These are phyloP conservation scores for Bauhinia variegata DNA, from an alignment of 306 rosid genomes.

Conservation along the genomic window DNA sequence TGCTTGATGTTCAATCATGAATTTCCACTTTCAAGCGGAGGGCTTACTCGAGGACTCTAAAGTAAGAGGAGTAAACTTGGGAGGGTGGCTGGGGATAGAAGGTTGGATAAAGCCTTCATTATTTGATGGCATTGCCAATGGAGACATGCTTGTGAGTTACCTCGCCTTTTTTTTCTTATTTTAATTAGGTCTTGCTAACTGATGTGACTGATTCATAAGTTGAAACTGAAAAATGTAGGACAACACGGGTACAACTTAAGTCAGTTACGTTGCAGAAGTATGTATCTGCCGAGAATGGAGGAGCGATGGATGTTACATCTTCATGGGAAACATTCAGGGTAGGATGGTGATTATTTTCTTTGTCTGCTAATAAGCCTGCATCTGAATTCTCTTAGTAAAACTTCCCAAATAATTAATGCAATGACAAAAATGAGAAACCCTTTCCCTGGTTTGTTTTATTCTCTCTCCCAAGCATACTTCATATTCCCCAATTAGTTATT, in stretches of 20 bases:
- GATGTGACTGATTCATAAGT: slow-evolving; percentile 24
- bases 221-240: slow-evolving; percentile 59
- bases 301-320: slow-evolving; percentile 77
- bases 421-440: not conserved
- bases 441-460: not conserved
- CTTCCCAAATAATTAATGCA: slow-evolving; percentile 13
- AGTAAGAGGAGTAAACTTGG: slow-evolving; percentile 89
- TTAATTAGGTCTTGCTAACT: not conserved
- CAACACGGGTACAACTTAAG: slow-evolving; percentile 73
- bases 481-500: too few species aligned
- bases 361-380: slow-evolving; percentile 11
- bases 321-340: slow-evolving; percentile 93
- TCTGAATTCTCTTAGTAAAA: not conserved
- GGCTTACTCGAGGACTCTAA: slow-evolving; percentile 67
- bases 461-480: not conserved
- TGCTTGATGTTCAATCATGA: slow-evolving; percentile 10
- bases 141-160: slow-evolving; percentile 85
- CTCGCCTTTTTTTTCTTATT: slow-evolving; percentile 23
- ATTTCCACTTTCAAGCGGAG: slow-evolving; percentile 58
- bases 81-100: slow-evolving; percentile 93
- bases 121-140: slow-evolving; percentile 91
- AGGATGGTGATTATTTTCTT: slow-evolving; percentile 33
- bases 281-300: slow-evolving; percentile 84
- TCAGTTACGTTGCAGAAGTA: slow-evolving; percentile 76
- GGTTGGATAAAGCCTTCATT: slow-evolving; percentile 98